Conservation (phyloP, 2,329 filamentous ascomycete genomes). For the Fonsecaea pedrosoi region DNA sequence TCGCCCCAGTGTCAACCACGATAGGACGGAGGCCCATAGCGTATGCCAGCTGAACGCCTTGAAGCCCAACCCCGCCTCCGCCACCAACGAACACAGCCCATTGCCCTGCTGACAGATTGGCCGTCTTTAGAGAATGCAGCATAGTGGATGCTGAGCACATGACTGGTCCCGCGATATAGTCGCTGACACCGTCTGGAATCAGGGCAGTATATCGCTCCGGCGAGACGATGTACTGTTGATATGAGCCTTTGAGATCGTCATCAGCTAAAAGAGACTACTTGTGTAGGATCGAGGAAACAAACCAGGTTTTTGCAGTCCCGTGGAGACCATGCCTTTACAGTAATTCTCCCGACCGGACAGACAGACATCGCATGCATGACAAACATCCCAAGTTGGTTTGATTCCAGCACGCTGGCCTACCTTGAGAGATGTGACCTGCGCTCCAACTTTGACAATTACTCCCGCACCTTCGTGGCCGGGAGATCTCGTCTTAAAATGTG, state of each 20-base stretch:
- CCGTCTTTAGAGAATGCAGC: conserved; percentile 62
- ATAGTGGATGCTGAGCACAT: conserved; percentile 67
- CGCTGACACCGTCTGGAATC: conserved; percentile 51
- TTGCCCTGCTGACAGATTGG: conserved; percentile 57
- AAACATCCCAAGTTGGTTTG: conserved; percentile 60
- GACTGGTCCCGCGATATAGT: conserved; percentile 63
- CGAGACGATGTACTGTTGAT: conserved; percentile 65
- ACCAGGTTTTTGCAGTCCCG: conserved; percentile 48
- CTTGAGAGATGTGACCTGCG: conserved; percentile 60
- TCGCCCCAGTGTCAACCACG: conserved; percentile 60
- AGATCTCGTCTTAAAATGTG: conserved; percentile 51
- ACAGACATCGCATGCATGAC: conserved; percentile 59
- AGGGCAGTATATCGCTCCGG: conserved; percentile 59
- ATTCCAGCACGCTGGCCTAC: conserved; percentile 61
- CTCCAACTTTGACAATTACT: conserved; percentile 63
- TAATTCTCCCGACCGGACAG: conserved; percentile 62
- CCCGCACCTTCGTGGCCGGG: conserved; percentile 65
- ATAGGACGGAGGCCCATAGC: conserved; percentile 65
- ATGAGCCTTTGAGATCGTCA: conserved; percentile 51
- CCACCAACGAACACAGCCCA: conserved; percentile 64
- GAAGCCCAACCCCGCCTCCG: conserved; percentile 64
- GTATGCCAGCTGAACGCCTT: conserved; percentile 61
- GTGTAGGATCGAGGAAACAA: not conserved
- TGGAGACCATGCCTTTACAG: conserved; percentile 54
- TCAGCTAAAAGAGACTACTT: not conserved